Conservation (phyloP, 31 red algal species). For the Odonthalia washingtoniensis region DNA sequence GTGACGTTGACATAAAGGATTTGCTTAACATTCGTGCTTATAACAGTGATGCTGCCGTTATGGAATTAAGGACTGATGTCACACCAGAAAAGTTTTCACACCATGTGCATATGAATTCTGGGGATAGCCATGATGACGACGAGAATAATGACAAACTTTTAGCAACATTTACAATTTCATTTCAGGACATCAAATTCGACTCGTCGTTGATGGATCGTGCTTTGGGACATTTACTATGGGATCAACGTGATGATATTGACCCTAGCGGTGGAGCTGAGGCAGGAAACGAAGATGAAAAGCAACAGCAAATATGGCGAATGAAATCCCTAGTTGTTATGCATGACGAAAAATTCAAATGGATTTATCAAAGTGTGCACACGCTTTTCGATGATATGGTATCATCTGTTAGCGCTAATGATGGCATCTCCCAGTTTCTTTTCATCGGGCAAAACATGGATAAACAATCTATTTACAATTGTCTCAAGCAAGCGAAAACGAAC, state of each 20-base stretch:
- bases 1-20: slow-evolving; percentile 53
- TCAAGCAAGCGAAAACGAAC: not conserved
- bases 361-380: slow-evolving; percentile 82
- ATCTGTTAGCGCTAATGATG: slow-evolving; percentile 20
- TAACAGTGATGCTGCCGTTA: slow-evolving; percentile 40
- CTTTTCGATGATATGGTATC: slow-evolving; percentile 66
- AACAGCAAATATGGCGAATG: slow-evolving; percentile 79
- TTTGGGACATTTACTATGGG: slow-evolving; percentile 58
- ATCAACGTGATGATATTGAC: slow-evolving; percentile 35
- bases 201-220: slow-evolving; percentile 36
- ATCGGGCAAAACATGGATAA: slow-evolving; percentile 56
- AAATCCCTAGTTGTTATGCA: slow-evolving; percentile 69
- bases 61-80: not conserved
- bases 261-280: slow-evolving; percentile 7
- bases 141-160: not conserved
- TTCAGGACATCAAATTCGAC: slow-evolving; percentile 42
- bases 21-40: slow-evolving; percentile 70
- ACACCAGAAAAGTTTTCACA: slow-evolving; percentile 30
- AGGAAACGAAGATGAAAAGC: not conserved
- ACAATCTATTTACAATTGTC: not conserved
- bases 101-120: slow-evolving; percentile 38
- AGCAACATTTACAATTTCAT: slow-evolving; percentile 24
- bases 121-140: slow-evolving; percentile 2
- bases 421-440: slow-evolving; percentile 69
- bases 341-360: slow-evolving; percentile 44